Conservation (phyloP, 2,329 filamentous ascomycete genomes). For the Fusarium setosum region DNA sequence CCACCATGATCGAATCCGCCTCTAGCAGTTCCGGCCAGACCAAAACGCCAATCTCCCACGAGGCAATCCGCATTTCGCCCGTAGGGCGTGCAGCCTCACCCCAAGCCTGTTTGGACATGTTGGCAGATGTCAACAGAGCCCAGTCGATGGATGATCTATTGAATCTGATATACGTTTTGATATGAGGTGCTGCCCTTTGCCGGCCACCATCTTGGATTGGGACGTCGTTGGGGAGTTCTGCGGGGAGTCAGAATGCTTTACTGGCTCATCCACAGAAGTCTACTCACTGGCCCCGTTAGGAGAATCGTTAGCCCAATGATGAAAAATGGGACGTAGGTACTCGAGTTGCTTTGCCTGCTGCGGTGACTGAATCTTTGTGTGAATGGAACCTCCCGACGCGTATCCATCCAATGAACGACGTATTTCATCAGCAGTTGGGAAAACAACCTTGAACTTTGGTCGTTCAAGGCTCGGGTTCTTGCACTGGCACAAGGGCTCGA, state of each 20-base stretch:
- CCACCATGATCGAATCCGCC: slow-evolving; percentile 69
- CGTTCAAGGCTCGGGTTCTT: slow-evolving; percentile 27
- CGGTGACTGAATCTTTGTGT: slow-evolving; percentile 78
- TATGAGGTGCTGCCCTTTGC: slow-evolving; percentile 81
- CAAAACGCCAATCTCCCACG: slow-evolving; percentile 86
- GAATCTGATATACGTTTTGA: slow-evolving; percentile 88
- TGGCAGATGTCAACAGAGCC: slow-evolving; percentile 92
- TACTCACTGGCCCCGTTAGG: slow-evolving; percentile 47
- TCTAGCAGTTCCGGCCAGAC: slow-evolving; percentile 77
- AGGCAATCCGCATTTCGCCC: slow-evolving; percentile 77
- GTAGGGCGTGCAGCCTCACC: slow-evolving; percentile 69
- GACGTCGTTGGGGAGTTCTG: slow-evolving; percentile 42
- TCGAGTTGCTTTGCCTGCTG: slow-evolving; percentile 79
- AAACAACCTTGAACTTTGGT: slow-evolving; percentile 77
- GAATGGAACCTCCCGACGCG: slow-evolving; percentile 80
- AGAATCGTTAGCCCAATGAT: slow-evolving; percentile 79
- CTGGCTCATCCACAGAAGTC: neutral
- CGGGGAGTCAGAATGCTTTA: slow-evolving; percentile 1
- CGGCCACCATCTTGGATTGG: slow-evolving; percentile 65
- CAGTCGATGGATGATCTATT: slow-evolving; percentile 74
- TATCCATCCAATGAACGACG: slow-evolving; percentile 83
- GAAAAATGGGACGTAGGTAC: slow-evolving; percentile 77
- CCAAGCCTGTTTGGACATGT: slow-evolving; percentile 91
- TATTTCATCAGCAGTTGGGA: slow-evolving; percentile 84
- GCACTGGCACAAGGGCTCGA: slow-evolving; percentile 58